Base-by-base conservation (phyloP, 495 filamentous ascomycete genomes). In the Annulohypoxylon stygium region DNA sequence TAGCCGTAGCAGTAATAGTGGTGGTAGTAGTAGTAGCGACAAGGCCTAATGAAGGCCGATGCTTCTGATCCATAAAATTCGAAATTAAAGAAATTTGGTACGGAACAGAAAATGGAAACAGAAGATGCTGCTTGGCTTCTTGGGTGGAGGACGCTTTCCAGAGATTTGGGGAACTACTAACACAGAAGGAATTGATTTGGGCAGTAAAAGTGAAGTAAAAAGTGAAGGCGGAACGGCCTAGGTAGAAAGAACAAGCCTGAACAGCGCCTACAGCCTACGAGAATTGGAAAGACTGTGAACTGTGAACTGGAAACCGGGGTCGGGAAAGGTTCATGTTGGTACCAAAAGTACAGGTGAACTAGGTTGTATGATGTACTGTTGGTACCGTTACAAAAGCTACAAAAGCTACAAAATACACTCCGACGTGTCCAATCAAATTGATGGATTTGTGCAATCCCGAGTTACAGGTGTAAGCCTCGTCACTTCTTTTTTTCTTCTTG, bases 11-110 rank as follows among this genome's bases (percentile, higher is more conserved):
- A 30, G 30, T 30, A 30, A 30, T 6, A 30, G 30, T 30, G 30
- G 30, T 23, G 20, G 20, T 23, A 23, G 34, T 36, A 36, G 10
- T 10, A 11, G 64, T 65, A 20, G 34, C 41, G 55, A 71, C 66
- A 69, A 26, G 50, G 62, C 69, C 69, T 71, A 25, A 33, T 61
- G 55, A 67, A 20, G 67, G 67, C 67, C 60, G 54, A 55, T 65
- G 53, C 30, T 71, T 62, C 57, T 71, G 48, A 53, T 71, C 69
- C 69, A 71, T 71, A 67, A 71, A 67, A 67, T 30, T 23, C 47
- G 23, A 62, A 63, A 67, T 50, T 55, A 51, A 67, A 43, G 55
- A 37, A 71, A 58, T 41, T 69, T 26, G 47, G 54, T 43, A 39
- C 43, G n/a, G 43, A 47, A 47, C 43, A 20, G 16, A 47, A 47